Conservation (phyloP, 2,329 filamentous ascomycete genomes). For the Furcasterigmium furcatum region DNA sequence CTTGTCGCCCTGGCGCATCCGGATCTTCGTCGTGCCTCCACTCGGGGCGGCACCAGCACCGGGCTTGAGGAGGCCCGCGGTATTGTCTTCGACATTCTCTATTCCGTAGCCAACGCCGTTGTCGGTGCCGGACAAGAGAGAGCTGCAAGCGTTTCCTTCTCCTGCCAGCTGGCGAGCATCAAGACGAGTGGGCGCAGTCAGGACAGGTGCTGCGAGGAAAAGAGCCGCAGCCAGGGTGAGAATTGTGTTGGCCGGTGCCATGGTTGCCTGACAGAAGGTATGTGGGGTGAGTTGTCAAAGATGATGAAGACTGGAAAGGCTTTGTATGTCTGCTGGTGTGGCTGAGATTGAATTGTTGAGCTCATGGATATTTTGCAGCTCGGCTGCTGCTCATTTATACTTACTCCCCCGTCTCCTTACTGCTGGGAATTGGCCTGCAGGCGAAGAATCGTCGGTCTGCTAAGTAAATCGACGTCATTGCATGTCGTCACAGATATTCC, state of each 20-base stretch:
- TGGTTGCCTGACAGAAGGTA: neutral
- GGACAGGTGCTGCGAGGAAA: neutral
- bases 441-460: too few relatives aligned
- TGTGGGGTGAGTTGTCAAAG: neutral
- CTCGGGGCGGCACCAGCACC: neutral
- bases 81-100: conserved; percentile 8
- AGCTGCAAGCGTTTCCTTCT: conserved; percentile 6
- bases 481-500: too few relatives aligned
- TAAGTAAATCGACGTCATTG: too few relatives aligned
- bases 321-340: too few relatives aligned
- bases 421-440: too few relatives aligned
- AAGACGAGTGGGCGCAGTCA: neutral
- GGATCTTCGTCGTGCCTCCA: neutral
- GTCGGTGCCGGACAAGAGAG: conserved; percentile 8
- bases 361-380: too few relatives aligned
- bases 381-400: too few relatives aligned
- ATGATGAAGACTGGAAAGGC: too few relatives aligned
- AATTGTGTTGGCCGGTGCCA: neutral
- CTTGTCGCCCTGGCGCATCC: conserved; percentile 7
- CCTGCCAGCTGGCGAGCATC: conserved; percentile 8
- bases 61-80: conserved; percentile 1
- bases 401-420: too few relatives aligned
- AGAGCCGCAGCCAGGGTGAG: neutral
- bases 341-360: too few relatives aligned
- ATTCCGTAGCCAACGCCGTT: conserved; percentile 8